A percentile compares a stretch with the other conserved stretches of the same genome.
phyloP scores from a whole-genome alignment of 345 rosid genomes.

The rapeseed (Brassica napus) region DNA sequence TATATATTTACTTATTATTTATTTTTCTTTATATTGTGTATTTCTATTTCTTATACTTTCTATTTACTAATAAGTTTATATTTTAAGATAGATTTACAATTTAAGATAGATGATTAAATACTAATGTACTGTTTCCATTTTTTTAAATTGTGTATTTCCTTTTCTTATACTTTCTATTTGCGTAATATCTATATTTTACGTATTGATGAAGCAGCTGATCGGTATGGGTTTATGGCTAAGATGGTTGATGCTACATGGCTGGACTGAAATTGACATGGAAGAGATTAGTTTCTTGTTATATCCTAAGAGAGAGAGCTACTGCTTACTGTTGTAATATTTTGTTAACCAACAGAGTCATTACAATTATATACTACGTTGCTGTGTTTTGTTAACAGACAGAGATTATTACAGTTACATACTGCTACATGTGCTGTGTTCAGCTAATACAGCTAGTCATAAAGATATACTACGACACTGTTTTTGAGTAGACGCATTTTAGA shows the following conservation, averaged over 20 bases:
- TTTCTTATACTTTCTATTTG: no score
- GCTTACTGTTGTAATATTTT: not conserved
- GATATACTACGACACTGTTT: not conserved
- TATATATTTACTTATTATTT: no score
- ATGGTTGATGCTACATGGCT: constrained; percentile 71
- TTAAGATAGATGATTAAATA: no score
- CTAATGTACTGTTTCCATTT: no score
- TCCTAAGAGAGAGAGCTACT: not conserved
- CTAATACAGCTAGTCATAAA: not conserved
- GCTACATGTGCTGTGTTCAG: not conserved
- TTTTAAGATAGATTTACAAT: no score
- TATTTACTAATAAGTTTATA: no score
- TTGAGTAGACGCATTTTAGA: not conserved
- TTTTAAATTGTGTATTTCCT: no score
- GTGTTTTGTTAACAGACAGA: not conserved
- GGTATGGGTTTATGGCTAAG: constrained; percentile 83
- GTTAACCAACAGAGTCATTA: not conserved
- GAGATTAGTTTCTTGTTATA: not conserved
- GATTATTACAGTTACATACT: not conserved
- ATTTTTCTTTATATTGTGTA: no score
- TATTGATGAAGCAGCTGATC: constrained; percentile 85
- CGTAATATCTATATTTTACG: no score
- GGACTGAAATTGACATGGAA: constrained; percentile 41
- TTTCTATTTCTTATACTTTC: no score
- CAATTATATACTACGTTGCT: not conserved